Percentiles rank a stretch among this genome's conserved stretches.
Evolutionary conservation across 441 rosid genomes (phyloP).

Genomic region (Gossypium gossypioides): DNA sequence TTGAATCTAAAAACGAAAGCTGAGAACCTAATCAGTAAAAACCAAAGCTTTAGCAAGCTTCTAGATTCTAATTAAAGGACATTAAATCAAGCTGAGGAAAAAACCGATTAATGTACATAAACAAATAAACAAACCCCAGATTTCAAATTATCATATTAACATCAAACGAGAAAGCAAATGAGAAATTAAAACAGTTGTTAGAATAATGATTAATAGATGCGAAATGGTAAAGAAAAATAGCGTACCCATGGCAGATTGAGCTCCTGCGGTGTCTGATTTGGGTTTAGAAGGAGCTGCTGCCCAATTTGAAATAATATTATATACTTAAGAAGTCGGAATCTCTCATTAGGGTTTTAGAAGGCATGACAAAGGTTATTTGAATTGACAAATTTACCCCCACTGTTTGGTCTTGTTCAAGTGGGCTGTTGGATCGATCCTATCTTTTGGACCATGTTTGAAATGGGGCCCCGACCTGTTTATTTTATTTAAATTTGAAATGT

Average conservation of each 20-base stretch:
- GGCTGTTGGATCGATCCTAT: neutral
- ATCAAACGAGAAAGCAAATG: neutral
- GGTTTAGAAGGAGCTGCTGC: neutral
- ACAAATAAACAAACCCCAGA: neutral
- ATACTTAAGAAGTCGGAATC: neutral
- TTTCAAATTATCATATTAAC: neutral
- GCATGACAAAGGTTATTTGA: neutral
- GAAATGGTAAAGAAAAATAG: conserved; percentile 2
- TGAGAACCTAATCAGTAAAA: neutral
- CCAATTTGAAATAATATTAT: neutral
- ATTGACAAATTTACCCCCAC: conserved; percentile 15
- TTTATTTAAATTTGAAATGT: too few species aligned
- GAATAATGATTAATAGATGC: neutral
- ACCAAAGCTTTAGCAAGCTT: neutral
- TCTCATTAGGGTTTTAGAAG: conserved; percentile 18
- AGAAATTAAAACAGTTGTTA: neutral
- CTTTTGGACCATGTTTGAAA: too few species aligned
- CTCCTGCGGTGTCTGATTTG: conserved; percentile 13
- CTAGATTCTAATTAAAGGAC: neutral
- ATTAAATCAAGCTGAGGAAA: neutral
- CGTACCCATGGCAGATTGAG: conserved; percentile 22
- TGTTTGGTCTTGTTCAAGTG: neutral
- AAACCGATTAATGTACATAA: neutral
- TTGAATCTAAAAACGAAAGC: neutral
- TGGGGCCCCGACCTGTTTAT: too few species aligned